Evolutionary conservation across 805 yeast genomes (phyloP), one percentile per base, ranked within the genome.

Genomic region (Wickerhamiella sergipiensis): DNA sequence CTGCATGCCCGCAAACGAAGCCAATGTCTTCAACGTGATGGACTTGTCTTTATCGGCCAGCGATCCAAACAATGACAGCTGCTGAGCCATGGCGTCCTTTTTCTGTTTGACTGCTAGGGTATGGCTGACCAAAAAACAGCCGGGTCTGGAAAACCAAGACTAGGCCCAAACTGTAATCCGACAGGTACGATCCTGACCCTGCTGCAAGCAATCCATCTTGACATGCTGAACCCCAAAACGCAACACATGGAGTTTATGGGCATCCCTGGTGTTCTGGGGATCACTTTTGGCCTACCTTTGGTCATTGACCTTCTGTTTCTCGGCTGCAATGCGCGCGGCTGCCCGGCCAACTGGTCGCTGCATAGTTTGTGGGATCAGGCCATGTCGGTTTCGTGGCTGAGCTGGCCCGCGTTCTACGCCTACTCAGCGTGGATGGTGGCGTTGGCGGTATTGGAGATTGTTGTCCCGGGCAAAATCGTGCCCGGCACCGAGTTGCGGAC

Each of bases 221-320:
- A 29, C 33, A 29, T 29, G 48, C 39, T 57, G 49, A 90, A 90
- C 61, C 97, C 97, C 3, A 64, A 61, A 46, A 86, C 97, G 1
- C 70, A 66, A 3, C 77, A 80, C 46, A 70, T 71, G 53, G 97
- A 90, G 65, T 90, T 90, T 65, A 74, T 76, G 31, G 98, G 98
- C 0, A 66, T 75, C 4, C 64, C 76, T 0, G 98, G 98, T 4
- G 87, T 92, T 0, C 43, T 78, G 1, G 74, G 71, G 3, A 76
- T 90, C 52, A 68, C 90, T 0, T 15, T 78, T 1, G 83, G 83
- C 1, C 70, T 90, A 22, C 95, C 97, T 0, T 44, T 72, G 0
- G 68, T 86, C 10, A 73, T 84, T 17, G 65, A 80, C 10, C 66
- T 75, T 22, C 71, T 89, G 51, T 80, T 79, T 50, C 71, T 82